Evolutionary conservation across 2,329 filamentous ascomycete genomes (phyloP), one percentile per base, ranked within the genome.

Genomic region (Colletotrichum sp.): DNA sequence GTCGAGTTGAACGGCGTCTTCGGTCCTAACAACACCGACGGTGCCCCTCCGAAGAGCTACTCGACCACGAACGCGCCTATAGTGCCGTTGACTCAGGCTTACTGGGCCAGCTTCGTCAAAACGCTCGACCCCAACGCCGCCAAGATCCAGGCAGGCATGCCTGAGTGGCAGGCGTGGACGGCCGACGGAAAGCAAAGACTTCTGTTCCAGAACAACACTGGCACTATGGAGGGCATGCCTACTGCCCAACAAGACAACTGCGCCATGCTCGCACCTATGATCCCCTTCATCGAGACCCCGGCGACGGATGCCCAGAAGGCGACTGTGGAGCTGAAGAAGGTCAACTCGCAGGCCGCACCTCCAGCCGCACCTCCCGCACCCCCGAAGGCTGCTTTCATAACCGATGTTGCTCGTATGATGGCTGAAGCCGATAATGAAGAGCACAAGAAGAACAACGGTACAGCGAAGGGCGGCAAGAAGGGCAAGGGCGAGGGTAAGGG

Each of bases 31-130:
- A 90, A 93, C 80, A 86, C 89, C 3, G 84, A 85, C 39, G 84
- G 85, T 16, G 81, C 77, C 0, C 83, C 88, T 2, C 93, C 93
- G 0, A 80, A 81, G 6, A 92, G 90, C 68, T 95, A 95, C 78
- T 81, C 82, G 7, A 81, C 85, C 0, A 83, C 84, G 14, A 95
- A 95, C 78, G 88, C 85, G 2, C 81, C 81, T 0, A 91, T 93
- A 6, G 88, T 94, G 1, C 86, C 90, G 0, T 83, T 93, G 0
- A 89, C 94, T 28, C 93, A 95, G 81, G 89, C 87, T 0, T 96
- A 95, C 83, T 96, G 93, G 93, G 91, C 92, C 3, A 94, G 92
- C 79, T 96, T 96, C 81, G 92, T 96, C 75, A 85, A 90, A 32
- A 87, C 87, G 0, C 88, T 92, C 60, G 87, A 96, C 81, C 94